Percentiles rank a stretch among this genome's conserved stretches.
Evolutionary conservation across 2,329 filamentous ascomycete genomes (phyloP).

Genomic region (Ambrosiella beaveri): DNA sequence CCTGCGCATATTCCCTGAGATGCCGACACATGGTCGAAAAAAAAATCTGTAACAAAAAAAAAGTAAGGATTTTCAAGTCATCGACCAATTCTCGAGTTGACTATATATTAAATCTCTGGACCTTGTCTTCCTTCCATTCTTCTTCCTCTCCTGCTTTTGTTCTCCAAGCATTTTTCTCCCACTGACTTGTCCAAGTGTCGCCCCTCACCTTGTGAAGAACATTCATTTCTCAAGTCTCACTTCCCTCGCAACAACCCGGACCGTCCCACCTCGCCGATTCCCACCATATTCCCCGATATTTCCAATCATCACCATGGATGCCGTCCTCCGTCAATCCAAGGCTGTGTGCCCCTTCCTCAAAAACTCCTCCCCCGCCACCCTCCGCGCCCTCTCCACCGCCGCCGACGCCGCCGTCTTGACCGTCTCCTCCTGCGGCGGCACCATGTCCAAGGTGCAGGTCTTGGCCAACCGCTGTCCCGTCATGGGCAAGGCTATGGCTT

Average conservation of each 20-base stretch:
- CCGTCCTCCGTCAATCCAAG: constrained; percentile 85
- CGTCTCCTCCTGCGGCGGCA: constrained; percentile 48
- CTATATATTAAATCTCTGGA: too few species aligned
- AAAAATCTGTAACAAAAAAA: too few species aligned
- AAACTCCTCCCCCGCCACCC: constrained; percentile 77
- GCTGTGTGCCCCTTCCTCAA: constrained; percentile 95
- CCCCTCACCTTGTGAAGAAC: too few species aligned
- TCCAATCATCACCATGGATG: constrained; percentile 50
- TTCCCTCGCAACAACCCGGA: background rate
- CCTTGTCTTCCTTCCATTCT: too few species aligned
- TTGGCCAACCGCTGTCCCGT: constrained; percentile 89
- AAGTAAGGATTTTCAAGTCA: too few species aligned
- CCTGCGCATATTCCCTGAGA: background rate
- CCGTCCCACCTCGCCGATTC: background rate
- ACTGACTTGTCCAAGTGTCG: too few species aligned
- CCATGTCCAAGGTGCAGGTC: constrained; percentile 91
- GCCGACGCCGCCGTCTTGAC: constrained; percentile 18
- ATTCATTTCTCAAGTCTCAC: too few species aligned
- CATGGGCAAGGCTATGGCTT: constrained; percentile 93
- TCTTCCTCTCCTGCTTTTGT: background rate
- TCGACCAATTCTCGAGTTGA: too few species aligned
- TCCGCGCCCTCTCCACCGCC: constrained; percentile 63
- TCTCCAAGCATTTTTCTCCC: background rate
- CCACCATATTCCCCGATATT: background rate
- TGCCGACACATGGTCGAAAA: background rate